These are phyloP conservation scores for Ceriops decandra DNA, from an alignment of 345 rosid genomes.

Conservation along the genomic window DNA sequence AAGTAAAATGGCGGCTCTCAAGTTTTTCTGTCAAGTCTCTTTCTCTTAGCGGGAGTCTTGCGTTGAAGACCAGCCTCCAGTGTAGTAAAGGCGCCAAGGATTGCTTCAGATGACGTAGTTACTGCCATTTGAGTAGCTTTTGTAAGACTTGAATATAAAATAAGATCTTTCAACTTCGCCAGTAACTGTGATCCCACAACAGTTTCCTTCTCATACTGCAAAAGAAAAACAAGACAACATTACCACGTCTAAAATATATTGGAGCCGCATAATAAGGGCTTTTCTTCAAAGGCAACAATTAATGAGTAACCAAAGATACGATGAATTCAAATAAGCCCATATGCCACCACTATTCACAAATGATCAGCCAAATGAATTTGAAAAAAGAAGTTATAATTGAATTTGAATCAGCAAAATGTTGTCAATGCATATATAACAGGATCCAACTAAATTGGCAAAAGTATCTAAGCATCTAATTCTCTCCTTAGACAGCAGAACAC, in stretches of 20 bases:
- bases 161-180: conserved; percentile 18
- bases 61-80: neutral
- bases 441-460: neutral
- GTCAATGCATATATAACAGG: neutral
- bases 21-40: neutral
- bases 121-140: neutral
- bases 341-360: neutral
- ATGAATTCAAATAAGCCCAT: neutral
- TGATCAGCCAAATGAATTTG: too few species aligned
- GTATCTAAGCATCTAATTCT: neutral
- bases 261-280: too few species aligned
- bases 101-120: neutral
- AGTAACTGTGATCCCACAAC: neutral
- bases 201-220: conserved; percentile 17
- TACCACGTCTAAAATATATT: neutral
- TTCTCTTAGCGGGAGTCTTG: conserved; percentile 11
- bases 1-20: neutral
- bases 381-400: too few species aligned
- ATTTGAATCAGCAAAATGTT: neutral
- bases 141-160: neutral
- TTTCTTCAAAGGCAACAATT: too few species aligned
- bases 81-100: neutral
- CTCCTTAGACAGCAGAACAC: neutral
- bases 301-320: too few species aligned
- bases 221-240: neutral